These are phyloP conservation scores for Phylloporus sp. DNA, from an alignment of 768 basidiomycete genomes.

Conservation along the genomic window DNA sequence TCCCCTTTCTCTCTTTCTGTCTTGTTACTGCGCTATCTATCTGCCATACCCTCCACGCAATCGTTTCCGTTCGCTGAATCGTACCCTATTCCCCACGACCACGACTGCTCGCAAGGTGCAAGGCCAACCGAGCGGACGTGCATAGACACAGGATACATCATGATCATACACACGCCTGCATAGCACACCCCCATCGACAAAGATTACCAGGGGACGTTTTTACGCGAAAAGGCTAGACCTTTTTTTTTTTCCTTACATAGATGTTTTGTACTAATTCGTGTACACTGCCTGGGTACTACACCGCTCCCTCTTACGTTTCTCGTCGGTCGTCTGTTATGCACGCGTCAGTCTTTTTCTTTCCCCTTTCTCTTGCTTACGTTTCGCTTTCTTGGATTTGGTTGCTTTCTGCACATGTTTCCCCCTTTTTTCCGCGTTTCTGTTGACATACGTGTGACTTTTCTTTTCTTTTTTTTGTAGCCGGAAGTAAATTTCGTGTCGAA, in stretches of 20 bases:
- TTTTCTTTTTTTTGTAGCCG: not conserved
- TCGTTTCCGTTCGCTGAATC: not conserved
- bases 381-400: conserved; percentile 3
- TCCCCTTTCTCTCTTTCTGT: not conserved
- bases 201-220: conserved; percentile 5
- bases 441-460: not conserved
- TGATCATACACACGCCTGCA: not conserved
- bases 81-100: not conserved
- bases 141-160: conserved; percentile 5
- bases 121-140: conserved; percentile 2
- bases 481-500: not conserved
- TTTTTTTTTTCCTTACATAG: not conserved
- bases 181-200: conserved; percentile 1
- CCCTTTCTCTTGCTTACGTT: not conserved
- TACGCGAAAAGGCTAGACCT: conserved; percentile 1
- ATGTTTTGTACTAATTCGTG: conserved; percentile 14
- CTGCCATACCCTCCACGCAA: not conserved
- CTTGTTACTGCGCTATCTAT: conserved; percentile 13
- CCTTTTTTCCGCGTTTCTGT: not conserved
- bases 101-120: conserved; percentile 4
- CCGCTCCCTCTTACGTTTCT: not conserved
- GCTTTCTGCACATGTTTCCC: not conserved
- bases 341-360: not conserved
- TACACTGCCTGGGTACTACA: conserved; percentile 1
- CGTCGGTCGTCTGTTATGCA: not conserved